Base-by-base conservation (phyloP, 148 eudicot genomes). In the Vaccinium vitisidaea region DNA sequence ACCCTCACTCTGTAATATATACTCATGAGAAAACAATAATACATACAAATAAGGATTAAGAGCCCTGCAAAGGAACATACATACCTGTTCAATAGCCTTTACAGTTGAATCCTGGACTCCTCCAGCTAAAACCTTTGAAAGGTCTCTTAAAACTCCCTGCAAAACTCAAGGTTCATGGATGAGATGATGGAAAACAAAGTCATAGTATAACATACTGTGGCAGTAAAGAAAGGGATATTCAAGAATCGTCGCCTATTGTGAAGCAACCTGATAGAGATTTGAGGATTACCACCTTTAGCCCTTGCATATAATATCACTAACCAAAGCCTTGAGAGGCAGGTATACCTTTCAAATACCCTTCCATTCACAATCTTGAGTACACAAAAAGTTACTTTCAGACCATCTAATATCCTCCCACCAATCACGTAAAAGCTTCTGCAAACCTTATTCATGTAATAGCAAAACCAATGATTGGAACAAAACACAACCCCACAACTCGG, bases 61-160 rank as follows among this genome's bases (percentile, higher is more conserved):
- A 52, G 27, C 63, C 25, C 55, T 56, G 21, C 46, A 39, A 50
- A 43, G 46, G 58, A 21, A 36, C 32, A 65, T 83, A 36, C 32
- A 65, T 83, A 85, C 87, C 75, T 83, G 79, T 50, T 80, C 86
- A 78, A 43, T 75, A 71, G 63, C 80, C 84, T 87, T 86, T 4
- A 67, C 73, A 12, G 73, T 67, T 67, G 32, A 16, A 67, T 67
- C 73, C 15, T 67, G 73, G 73, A 27, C 73, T 80, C 83, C 86
- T 8, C 16, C 48, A 23, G 70, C 23, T 74, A 87, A 81, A 80
- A 77, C 85, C 67, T 86, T 91, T 25, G 89, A 77, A 78, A 89
- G 87, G 86, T 91, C 91, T 84, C 90, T 85, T 70, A 91, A 36
- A 80, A 89, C 69, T 74, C 93, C 93, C 93, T 91, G 87, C 85